A percentile compares a stretch with the other conserved stretches of the same genome.
Conservation (phyloP, 2,329 filamentous ascomycete species). For the Nemania abortiva region DNA sequence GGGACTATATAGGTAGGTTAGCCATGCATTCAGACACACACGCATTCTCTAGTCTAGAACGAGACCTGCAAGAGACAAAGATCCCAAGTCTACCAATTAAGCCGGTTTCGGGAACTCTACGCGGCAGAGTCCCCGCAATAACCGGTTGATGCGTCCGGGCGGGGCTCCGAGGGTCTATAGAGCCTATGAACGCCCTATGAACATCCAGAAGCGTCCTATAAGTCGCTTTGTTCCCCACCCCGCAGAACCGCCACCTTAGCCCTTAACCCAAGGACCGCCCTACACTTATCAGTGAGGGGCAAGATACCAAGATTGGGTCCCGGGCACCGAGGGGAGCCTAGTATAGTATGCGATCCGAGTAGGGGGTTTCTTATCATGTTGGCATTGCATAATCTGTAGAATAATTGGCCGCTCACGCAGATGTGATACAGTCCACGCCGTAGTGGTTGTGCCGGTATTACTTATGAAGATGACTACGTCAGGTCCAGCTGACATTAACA, state of each 20-base stretch:
- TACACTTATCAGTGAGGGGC: constrained; percentile 41
- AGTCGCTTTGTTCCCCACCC: not conserved
- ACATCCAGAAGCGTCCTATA: constrained; percentile 6
- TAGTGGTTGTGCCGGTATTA: not conserved
- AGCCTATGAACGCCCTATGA: not conserved
- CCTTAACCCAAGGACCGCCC: constrained; percentile 40
- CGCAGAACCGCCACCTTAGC: not conserved
- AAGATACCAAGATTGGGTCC: constrained; percentile 31
- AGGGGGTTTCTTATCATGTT: constrained; percentile 44
- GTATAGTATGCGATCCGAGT: constrained; percentile 24
- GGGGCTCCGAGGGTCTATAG: constrained; percentile 29
- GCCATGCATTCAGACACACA: not conserved
- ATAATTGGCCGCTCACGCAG: constrained; percentile 39
- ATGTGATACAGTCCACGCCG: constrained; percentile 8
- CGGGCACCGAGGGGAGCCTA: constrained; percentile 23
- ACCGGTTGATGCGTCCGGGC: constrained; percentile 36
- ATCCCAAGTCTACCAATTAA: constrained; percentile 3
- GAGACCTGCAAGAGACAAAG: constrained; percentile 15
- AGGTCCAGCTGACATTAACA: constrained; percentile 22
- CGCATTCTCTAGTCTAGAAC: constrained; percentile 27
- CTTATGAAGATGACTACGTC: not conserved
- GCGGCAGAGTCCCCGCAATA: constrained; percentile 46
- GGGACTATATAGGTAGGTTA: constrained; percentile 4
- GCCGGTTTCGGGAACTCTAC: constrained; percentile 48
- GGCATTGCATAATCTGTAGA: constrained; percentile 42